phyloP scores from a whole-genome alignment of 192 early-diverging fungal genomes.

The Umbelopsis ramanniana region DNA sequence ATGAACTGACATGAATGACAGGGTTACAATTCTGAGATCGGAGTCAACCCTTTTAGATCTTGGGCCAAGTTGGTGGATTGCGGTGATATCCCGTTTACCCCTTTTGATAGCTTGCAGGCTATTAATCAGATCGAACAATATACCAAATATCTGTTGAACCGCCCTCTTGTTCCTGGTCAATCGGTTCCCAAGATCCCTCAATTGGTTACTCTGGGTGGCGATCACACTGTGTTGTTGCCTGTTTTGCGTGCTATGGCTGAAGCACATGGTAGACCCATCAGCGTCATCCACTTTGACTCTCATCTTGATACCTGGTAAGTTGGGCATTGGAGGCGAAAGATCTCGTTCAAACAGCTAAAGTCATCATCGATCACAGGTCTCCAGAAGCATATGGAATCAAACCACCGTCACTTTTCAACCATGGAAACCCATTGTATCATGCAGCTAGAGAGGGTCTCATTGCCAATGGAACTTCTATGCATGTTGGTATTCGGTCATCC shows the following conservation, averaged over 20 bases:
- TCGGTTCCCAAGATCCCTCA: slow-evolving; percentile 21
- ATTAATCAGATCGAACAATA: slow-evolving; percentile 33
- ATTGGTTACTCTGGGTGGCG: slow-evolving; percentile 37
- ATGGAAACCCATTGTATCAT: slow-evolving; percentile 47
- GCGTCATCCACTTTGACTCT: slow-evolving; percentile 43
- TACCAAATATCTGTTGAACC: slow-evolving; percentile 31
- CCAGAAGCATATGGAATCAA: slow-evolving; percentile 38
- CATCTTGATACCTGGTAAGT: slow-evolving; percentile 37
- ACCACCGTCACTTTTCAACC: slow-evolving; percentile 35
- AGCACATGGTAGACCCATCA: slow-evolving; percentile 29
- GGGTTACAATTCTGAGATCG: slow-evolving; percentile 36
- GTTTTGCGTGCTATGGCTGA: slow-evolving; percentile 32
- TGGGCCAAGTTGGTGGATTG: slow-evolving; percentile 40
- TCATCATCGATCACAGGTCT: neutral
- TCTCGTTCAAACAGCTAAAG: neutral
- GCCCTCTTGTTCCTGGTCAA: slow-evolving; percentile 15
- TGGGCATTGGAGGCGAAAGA: neutral
- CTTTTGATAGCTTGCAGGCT: slow-evolving; percentile 37
- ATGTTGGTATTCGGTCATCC: slow-evolving; percentile 46
- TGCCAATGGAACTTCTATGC: slow-evolving; percentile 44
- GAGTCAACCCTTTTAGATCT: slow-evolving; percentile 35
- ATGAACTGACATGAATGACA: neutral
- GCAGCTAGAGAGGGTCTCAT: slow-evolving; percentile 44
- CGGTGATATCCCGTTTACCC: slow-evolving; percentile 41
- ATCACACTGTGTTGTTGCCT: slow-evolving; percentile 38